A percentile compares a stretch with the other conserved stretches of the same genome.
These are phyloP conservation scores for Luzula sylvatica DNA, from an alignment of 176 grass and related monocot species.

Conservation along the genomic window DNA sequence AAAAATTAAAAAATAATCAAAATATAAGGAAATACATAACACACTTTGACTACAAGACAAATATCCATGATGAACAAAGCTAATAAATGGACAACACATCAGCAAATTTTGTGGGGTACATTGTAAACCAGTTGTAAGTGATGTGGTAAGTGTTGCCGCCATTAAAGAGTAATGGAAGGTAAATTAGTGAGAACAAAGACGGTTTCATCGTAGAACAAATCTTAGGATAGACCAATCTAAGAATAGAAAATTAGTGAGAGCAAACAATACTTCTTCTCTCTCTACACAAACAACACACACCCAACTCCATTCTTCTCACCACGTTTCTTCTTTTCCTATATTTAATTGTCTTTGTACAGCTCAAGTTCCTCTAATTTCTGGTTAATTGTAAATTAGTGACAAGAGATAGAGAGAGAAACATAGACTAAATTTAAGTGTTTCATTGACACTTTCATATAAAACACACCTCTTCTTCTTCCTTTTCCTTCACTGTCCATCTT, in stretches of 20 bases:
- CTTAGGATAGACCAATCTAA: slow-evolving; percentile 15
- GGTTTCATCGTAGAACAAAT: not conserved
- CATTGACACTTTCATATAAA: slow-evolving; percentile 12
- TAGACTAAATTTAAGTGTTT: slow-evolving; percentile 10
- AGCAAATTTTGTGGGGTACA: too few relatives aligned
- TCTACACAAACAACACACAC: not conserved
- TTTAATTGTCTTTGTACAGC: slow-evolving; percentile 19
- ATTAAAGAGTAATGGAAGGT: not conserved
- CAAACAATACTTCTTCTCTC: not conserved
- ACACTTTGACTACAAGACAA: too few relatives aligned
- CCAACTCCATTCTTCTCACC: slow-evolving; percentile 7
- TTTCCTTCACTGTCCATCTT: slow-evolving; percentile 25
- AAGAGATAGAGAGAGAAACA: not conserved
- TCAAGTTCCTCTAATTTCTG: slow-evolving; percentile 4
- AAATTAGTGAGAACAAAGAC: not conserved
- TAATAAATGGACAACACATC: too few relatives aligned
- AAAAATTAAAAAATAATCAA: too few relatives aligned
- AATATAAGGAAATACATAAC: not conserved
- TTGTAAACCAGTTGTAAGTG: too few relatives aligned
- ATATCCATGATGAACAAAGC: too few relatives aligned
- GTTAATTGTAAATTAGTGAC: slow-evolving; percentile 9
- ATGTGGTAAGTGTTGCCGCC: too few relatives aligned
- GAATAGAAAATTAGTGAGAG: slow-evolving; percentile 16
- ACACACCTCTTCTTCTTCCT: not conserved
- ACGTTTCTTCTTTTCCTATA: slow-evolving; percentile 18